Conservation (phyloP, 305 asterid species). For the Fraxinus baroniana region DNA sequence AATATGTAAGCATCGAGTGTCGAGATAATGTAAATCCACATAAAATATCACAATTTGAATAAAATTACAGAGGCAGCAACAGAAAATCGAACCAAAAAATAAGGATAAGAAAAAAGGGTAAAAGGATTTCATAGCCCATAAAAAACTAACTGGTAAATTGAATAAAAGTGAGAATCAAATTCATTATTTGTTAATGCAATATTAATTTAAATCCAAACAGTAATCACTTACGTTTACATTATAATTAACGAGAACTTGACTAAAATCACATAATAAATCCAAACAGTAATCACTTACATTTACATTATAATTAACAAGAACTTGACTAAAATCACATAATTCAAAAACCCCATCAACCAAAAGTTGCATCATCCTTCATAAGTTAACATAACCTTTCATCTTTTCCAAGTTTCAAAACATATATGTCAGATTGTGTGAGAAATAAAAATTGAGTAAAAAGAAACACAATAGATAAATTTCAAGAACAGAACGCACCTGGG, state of each 20-base stretch:
- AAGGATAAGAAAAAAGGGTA: background rate
- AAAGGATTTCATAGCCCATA: background rate
- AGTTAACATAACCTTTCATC: background rate
- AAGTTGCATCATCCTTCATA: background rate
- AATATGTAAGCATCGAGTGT: constrained; percentile 31
- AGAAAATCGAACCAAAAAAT: background rate
- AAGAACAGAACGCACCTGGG: constrained; percentile 33
- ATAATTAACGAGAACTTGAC: background rate
- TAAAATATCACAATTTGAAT: no score
- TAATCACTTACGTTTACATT: background rate
- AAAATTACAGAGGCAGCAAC: background rate
- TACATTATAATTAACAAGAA: background rate
- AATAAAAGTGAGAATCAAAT: constrained; percentile 1
- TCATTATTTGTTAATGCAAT: background rate
- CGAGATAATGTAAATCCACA: constrained; percentile 10
- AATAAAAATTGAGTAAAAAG: background rate
- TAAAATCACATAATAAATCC: background rate
- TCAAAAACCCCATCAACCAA: background rate
- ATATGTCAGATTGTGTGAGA: no score
- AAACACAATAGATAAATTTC: background rate
- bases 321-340: background rate
- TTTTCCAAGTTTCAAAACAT: background rate
- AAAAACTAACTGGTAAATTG: background rate
- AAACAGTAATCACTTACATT: background rate
- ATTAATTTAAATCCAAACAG: background rate